Evolutionary conservation across 2,329 filamentous ascomycete genomes (phyloP), one percentile per base, ranked within the genome.

Genomic region (Diaporthe eres): DNA sequence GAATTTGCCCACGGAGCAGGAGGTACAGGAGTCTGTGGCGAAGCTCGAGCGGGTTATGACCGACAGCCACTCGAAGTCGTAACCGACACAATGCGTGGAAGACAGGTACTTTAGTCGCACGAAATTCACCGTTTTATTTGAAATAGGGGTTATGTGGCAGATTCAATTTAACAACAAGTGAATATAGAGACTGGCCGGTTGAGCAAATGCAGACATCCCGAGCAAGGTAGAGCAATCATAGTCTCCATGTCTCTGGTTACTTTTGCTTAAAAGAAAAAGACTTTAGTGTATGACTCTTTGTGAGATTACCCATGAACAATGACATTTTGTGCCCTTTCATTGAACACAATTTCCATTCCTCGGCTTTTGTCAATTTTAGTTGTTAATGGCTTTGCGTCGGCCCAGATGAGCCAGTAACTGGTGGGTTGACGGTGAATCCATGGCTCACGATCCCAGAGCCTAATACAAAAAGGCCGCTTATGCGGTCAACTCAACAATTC

Each of bases 1-100:
- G 19, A 88, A 89, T 74, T 81, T 89, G 82, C 88, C 88, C 0
- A 82, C 81, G 0, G 83, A 86, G 15, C 82, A 84, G 28, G 87
- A 88, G 76, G 80, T 88, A 57, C 77, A 80, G 57, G 61, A 74
- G 6, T 79, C 77, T 4, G 71, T 77, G 25, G 74, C 77, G 6
- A 58, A 65, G 25, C 77, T 79, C 19, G 75, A 79, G 63, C 58
- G 44, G 28, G 61, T 57, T 22, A 74, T 71, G 71, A 39, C 28
- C 51, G 70, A 17, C 12, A 22, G 13, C 19, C 25, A 5, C 5
- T 13, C 31, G 42, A 17, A 31, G 19, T n/a, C 19, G 39, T 65
- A 17, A 31, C 13, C 4, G 10, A 22, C 17, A 31, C 31, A n/a
- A n/a, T 22, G 7, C 1, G 10, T 19, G 9, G 28, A 12, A 34